Percentiles rank a stretch among this genome's conserved stretches.
phyloP scores from a whole-genome alignment of 208 protist genomes.

The Acanthamoeba sp. region DNA sequence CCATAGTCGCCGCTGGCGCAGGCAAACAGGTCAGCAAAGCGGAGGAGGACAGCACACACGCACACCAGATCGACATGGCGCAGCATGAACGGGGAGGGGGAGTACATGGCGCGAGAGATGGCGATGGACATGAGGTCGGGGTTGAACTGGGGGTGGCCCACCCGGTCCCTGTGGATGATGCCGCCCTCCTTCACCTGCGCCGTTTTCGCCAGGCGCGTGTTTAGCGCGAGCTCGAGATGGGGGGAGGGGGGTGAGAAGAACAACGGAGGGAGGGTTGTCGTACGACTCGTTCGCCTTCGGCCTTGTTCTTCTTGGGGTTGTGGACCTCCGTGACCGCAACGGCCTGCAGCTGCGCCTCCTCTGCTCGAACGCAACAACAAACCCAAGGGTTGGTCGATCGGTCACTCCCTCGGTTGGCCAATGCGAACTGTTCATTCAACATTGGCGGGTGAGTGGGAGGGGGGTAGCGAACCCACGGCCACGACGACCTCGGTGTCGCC shows the following conservation, averaged over 20 bases:
- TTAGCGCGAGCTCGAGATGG: not conserved
- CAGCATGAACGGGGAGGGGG: not conserved
- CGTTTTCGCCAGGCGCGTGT: not conserved
- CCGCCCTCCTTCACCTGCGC: not conserved
- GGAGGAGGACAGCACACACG: too few species aligned
- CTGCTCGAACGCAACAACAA: not conserved
- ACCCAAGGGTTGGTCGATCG: too few species aligned
- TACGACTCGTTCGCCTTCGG: conserved; percentile 60
- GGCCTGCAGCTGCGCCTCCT: not conserved
- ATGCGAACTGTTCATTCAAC: too few species aligned
- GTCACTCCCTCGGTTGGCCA: too few species aligned
- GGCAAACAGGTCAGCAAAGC: not conserved
- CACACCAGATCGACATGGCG: not conserved
- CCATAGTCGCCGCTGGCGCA: conserved; percentile 37
- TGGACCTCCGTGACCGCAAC: conserved; percentile 21
- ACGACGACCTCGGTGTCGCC: conserved; percentile 62
- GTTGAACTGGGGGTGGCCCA: conserved; percentile 62
- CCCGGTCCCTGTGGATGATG: conserved; percentile 32
- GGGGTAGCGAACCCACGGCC: not conserved
- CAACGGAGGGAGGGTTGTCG: not conserved
- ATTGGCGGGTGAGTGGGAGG: not conserved
- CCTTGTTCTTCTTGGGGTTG: conserved; percentile 58
- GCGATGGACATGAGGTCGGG: conserved; percentile 67
- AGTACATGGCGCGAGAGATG: conserved; percentile 63
- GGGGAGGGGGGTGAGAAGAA: not conserved